Evolutionary conservation across 768 basidiomycete genomes (phyloP).

Genomic region (Calvatia gigantea): DNA sequence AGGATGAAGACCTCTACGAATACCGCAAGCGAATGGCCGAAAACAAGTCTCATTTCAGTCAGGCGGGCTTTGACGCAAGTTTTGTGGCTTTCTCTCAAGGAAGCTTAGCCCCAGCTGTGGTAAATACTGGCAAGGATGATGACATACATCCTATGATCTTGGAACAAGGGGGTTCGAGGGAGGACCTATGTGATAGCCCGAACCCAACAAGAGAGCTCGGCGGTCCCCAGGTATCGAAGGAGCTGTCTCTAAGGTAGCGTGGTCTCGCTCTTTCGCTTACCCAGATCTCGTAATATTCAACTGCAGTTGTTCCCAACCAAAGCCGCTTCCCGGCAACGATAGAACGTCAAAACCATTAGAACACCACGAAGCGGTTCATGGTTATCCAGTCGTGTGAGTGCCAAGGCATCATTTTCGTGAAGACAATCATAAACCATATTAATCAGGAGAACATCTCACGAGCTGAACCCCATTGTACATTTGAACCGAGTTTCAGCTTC

Average conservation of each 20-base stretch:
- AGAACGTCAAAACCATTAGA: neutral
- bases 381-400: neutral
- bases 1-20: conserved; percentile 49
- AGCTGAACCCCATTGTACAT: neutral
- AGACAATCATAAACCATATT: neutral
- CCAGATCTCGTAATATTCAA: neutral
- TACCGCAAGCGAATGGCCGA: conserved; percentile 34
- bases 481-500: neutral
- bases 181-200: neutral
- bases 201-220: neutral
- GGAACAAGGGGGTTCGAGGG: neutral
- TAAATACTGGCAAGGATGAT: neutral
- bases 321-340: neutral
- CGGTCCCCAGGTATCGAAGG: neutral
- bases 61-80: neutral
- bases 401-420: neutral
- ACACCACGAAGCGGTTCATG: neutral
- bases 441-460: neutral
- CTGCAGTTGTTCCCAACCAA: neutral
- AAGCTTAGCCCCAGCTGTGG: neutral
- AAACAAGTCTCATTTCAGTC: conserved; percentile 7
- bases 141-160: neutral
- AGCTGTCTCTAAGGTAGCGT: neutral
- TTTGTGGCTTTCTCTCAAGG: conserved; percentile 1
- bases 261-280: neutral